These are phyloP conservation scores for Cutaneotrichosporon curvatum DNA, from an alignment of 1,284 basidiomycete genomes.

Conservation along the genomic window DNA sequence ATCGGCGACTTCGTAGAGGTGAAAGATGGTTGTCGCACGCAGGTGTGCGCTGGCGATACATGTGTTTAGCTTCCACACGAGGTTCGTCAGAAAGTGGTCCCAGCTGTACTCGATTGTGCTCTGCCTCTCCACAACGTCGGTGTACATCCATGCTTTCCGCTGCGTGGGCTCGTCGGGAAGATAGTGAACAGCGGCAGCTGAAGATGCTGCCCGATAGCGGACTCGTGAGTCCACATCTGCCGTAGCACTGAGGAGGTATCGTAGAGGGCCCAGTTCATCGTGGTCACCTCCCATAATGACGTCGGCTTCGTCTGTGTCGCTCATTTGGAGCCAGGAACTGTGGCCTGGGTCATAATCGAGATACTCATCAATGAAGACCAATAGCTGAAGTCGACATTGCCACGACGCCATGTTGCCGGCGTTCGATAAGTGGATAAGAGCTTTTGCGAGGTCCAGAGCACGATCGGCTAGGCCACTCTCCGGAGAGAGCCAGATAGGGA, in stretches of 20 bases:
- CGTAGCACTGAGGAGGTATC: constrained; percentile 53
- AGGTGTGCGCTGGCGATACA: constrained; percentile 72
- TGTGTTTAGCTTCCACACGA: constrained; percentile 72
- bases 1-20: constrained; percentile 67
- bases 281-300: constrained; percentile 17
- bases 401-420: constrained; percentile 56
- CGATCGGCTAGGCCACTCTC: constrained; percentile 49
- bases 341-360: constrained; percentile 54
- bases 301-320: constrained; percentile 25
- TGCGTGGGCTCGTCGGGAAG: constrained; percentile 19
- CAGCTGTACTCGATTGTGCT: constrained; percentile 17
- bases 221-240: constrained; percentile 78
- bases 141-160: constrained; percentile 23
- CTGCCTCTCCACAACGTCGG: constrained; percentile 15
- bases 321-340: constrained; percentile 23
- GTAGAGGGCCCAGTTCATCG: constrained; percentile 16
- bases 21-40: constrained; percentile 80
- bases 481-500: constrained; percentile 57
- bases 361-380: constrained; percentile 61
- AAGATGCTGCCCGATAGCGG: constrained; percentile 65
- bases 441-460: constrained; percentile 52
- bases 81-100: constrained; percentile 70
- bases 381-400: constrained; percentile 60
- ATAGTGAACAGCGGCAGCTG: constrained; percentile 50
- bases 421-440: constrained; percentile 51